A percentile compares a stretch with the other conserved stretches of the same genome.
These are phyloP conservation scores for Plasmopara muralis DNA, from an alignment of 352 stramenopile genomes.

Conservation along the genomic window DNA sequence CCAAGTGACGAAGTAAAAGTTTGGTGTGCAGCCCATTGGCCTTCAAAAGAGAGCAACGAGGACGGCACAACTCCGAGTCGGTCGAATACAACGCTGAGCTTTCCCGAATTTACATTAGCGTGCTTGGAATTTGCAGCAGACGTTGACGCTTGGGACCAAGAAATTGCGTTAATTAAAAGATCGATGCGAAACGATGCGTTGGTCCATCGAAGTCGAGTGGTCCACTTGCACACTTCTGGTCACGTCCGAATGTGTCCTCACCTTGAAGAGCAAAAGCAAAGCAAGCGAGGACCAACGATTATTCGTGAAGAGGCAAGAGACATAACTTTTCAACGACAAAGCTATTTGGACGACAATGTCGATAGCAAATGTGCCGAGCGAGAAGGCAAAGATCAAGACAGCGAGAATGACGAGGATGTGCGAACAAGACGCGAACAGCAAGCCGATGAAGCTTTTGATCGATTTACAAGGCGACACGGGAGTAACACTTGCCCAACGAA, in stretches of 20 bases:
- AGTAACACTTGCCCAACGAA: neutral
- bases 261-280: neutral
- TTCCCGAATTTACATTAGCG: constrained; percentile 52
- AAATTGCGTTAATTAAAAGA: constrained; percentile 19
- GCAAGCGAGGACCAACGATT: neutral
- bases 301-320: neutral
- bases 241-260: constrained; percentile 63
- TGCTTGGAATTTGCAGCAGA: constrained; percentile 48
- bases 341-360: neutral
- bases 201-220: constrained; percentile 49
- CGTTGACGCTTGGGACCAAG: constrained; percentile 11
- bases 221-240: constrained; percentile 62
- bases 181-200: constrained; percentile 42
- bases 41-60: constrained; percentile 3
- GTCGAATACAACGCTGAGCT: constrained; percentile 24
- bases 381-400: constrained; percentile 30
- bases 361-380: constrained; percentile 11
- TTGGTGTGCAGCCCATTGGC: constrained; percentile 30
- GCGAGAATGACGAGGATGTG: constrained; percentile 14
- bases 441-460: constrained; percentile 23
- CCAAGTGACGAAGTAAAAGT: constrained; percentile 19
- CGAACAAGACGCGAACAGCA: constrained; percentile 16
- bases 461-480: constrained; percentile 17
- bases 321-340: neutral
- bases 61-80: constrained; percentile 2